A percentile compares a stretch with the other conserved stretches of the same genome.
phyloP scores from a whole-genome alignment of 1,284 basidiomycete species.

The Taiwanofungus camphoratus region DNA sequence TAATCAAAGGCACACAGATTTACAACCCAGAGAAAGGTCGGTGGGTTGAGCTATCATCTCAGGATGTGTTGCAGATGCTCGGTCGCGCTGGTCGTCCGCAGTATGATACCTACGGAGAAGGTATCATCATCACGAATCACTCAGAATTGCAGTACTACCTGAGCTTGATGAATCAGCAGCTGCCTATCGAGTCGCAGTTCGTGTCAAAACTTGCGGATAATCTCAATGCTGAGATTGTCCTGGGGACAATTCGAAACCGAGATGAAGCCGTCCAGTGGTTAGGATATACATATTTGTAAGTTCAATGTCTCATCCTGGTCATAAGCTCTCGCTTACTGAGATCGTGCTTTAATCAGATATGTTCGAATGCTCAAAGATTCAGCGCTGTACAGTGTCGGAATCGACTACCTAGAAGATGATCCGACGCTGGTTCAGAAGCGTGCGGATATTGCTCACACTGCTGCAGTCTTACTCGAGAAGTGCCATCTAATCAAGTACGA shows the following conservation, averaged over 20 bases:
- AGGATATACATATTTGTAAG: slow-evolving; percentile 89
- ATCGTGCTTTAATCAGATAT: slow-evolving; percentile 67
- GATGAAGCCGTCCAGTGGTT: slow-evolving; percentile 99
- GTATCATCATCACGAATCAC: slow-evolving; percentile 98
- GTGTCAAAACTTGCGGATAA: slow-evolving; percentile 93
- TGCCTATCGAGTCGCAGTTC: slow-evolving; percentile 96
- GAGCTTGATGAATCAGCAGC: slow-evolving; percentile 89
- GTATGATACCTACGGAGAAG: slow-evolving; percentile 96
- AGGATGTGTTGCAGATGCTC: slow-evolving; percentile 98
- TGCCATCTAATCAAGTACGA: slow-evolving; percentile 94
- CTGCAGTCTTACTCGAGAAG: slow-evolving; percentile 92
- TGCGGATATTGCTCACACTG: slow-evolving; percentile 92
- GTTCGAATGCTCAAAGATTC: slow-evolving; percentile 96
- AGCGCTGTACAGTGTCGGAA: slow-evolving; percentile 82
- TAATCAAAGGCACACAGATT: slow-evolving; percentile 99
- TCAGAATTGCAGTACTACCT: slow-evolving; percentile 96
- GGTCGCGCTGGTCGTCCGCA: slow-evolving; percentile 97
- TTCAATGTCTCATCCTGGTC: slow-evolving; percentile 14
- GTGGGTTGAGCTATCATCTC: slow-evolving; percentile 94
- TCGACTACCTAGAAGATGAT: slow-evolving; percentile 90
- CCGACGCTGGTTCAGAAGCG: slow-evolving; percentile 85
- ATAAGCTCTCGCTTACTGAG: slow-evolving; percentile 6
- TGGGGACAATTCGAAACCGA: slow-evolving; percentile 91
- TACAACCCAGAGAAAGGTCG: slow-evolving; percentile 99
- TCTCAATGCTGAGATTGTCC: slow-evolving; percentile 95